These are phyloP conservation scores for Amesomyces nigricolor DNA, from an alignment of 2,329 filamentous ascomycete genomes.

Conservation along the genomic window DNA sequence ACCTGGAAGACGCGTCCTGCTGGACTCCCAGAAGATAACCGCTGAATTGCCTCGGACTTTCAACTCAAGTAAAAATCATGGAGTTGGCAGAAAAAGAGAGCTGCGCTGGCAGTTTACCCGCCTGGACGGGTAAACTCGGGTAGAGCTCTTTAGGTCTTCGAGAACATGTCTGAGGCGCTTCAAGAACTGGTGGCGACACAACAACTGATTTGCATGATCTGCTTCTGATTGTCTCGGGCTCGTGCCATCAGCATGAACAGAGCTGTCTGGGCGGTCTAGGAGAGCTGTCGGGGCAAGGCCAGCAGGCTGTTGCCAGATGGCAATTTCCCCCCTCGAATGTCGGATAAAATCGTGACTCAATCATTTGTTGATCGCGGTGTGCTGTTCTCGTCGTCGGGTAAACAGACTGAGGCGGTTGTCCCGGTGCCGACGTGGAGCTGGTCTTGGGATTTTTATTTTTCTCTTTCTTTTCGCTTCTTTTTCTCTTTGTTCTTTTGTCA, in stretches of 20 bases:
- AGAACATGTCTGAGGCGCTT: slow-evolving; percentile 20
- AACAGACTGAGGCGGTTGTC: slow-evolving; percentile 8
- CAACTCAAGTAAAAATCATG: background rate
- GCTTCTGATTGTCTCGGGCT: slow-evolving; percentile 20
- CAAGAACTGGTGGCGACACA: background rate
- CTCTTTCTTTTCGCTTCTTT: too few species aligned
- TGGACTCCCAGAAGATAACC: too few species aligned
- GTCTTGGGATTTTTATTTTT: too few species aligned
- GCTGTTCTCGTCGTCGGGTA: background rate
- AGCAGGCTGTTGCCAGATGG: background rate
- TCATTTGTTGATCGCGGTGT: background rate
- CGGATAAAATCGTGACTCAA: slow-evolving; percentile 10
- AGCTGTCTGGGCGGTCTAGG: background rate
- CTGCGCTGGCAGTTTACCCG: background rate
- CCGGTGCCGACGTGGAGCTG: too few species aligned
- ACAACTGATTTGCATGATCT: slow-evolving; percentile 21
- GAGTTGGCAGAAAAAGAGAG: too few species aligned
- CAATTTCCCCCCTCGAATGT: slow-evolving; percentile 11
- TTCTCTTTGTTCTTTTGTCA: too few species aligned
- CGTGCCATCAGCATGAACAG: slow-evolving; percentile 15
- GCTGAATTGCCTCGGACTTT: background rate
- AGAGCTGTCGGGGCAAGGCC: background rate
- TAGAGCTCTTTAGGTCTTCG: slow-evolving; percentile 16
- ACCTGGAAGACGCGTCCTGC: too few species aligned
- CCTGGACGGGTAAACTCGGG: slow-evolving; percentile 22